Conservation (phyloP, 208 protist genomes). For the Wallacemonas collosoma region DNA sequence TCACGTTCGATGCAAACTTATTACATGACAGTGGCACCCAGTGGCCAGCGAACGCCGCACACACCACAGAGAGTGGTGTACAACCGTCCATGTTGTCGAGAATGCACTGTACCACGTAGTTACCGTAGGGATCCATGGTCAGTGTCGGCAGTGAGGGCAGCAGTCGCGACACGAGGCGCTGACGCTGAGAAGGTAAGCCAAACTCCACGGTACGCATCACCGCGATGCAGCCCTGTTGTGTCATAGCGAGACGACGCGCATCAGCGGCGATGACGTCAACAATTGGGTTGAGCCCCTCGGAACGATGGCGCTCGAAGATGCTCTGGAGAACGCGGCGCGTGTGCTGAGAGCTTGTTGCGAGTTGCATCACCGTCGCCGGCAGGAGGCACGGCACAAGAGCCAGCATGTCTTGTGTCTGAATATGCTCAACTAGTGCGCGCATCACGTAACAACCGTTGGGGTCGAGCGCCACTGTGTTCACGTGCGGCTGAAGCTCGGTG, state of each 20-base stretch:
- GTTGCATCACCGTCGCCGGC: slow-evolving; percentile 35
- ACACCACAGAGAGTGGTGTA: slow-evolving; percentile 39
- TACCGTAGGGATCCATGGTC: slow-evolving; percentile 83
- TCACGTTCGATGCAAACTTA: slow-evolving; percentile 91
- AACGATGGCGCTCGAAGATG: slow-evolving; percentile 72
- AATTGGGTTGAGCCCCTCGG: slow-evolving; percentile 48
- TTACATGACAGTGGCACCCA: slow-evolving; percentile 75
- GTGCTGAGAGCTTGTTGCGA: slow-evolving; percentile 63
- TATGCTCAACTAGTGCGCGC: slow-evolving; percentile 63
- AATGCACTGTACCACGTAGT: slow-evolving; percentile 90
- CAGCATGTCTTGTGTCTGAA: slow-evolving; percentile 51
- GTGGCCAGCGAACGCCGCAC: slow-evolving; percentile 51
- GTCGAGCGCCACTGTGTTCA: slow-evolving; percentile 67
- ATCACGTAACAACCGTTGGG: slow-evolving; percentile 75
- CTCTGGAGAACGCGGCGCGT: slow-evolving; percentile 74
- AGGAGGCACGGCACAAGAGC: slow-evolving; percentile 45
- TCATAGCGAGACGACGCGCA: slow-evolving; percentile 48
- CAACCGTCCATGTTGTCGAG: slow-evolving; percentile 64
- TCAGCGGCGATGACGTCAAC: slow-evolving; percentile 57
- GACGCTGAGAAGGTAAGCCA: slow-evolving; percentile 49
- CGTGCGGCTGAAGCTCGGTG: slow-evolving; percentile 57
- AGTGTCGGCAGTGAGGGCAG: slow-evolving; percentile 57
- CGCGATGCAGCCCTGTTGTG: slow-evolving; percentile 84
- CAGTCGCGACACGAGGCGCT: slow-evolving; percentile 50
- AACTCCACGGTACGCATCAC: slow-evolving; percentile 79